These are phyloP conservation scores for Hirsutella minnesotensis DNA, from an alignment of 2,329 filamentous ascomycete species.

Conservation along the genomic window DNA sequence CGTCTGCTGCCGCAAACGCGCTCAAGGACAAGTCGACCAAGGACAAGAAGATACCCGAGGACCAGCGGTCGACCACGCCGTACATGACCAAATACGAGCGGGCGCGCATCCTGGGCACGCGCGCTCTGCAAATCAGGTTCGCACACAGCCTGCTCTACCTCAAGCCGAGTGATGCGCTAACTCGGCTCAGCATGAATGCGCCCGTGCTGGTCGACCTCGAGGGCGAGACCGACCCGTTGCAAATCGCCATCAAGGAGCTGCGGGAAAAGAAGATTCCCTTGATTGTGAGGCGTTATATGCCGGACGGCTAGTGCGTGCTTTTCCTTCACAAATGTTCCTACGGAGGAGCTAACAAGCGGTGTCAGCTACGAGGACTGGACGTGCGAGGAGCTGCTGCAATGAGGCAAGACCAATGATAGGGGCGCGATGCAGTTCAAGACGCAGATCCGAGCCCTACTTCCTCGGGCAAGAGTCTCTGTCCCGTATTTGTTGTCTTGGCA, in stretches of 20 bases:
- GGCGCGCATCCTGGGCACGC: conserved; percentile 83
- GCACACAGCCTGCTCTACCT: conserved; percentile 18
- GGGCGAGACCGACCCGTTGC: conserved; percentile 92
- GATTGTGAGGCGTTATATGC: conserved; percentile 88
- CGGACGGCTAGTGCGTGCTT: conserved; percentile 69
- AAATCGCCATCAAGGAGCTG: conserved; percentile 96
- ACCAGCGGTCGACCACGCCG: conserved; percentile 81
- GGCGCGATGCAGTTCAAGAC: conserved; percentile 3
- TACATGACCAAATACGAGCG: conserved; percentile 99
- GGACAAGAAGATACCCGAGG: conserved; percentile 83
- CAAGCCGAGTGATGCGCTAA: conserved; percentile 8
- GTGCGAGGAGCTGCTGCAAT: conserved; percentile 81
- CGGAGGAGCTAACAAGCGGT: neutral
- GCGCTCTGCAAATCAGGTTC: conserved; percentile 91
- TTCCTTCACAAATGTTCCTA: neutral
- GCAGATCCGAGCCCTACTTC: neutral
- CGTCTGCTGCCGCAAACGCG: conserved; percentile 44
- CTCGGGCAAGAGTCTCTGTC: neutral
- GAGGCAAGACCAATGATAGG: conserved; percentile 9
- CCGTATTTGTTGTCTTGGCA: neutral
- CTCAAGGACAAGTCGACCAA: conserved; percentile 46
- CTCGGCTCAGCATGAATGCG: conserved; percentile 70
- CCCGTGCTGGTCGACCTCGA: conserved; percentile 93
- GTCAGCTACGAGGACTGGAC: conserved; percentile 98
- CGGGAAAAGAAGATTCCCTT: conserved; percentile 97